Base-by-base conservation (phyloP, 2,329 filamentous ascomycete species). In the Xylariaceae sp. region DNA sequence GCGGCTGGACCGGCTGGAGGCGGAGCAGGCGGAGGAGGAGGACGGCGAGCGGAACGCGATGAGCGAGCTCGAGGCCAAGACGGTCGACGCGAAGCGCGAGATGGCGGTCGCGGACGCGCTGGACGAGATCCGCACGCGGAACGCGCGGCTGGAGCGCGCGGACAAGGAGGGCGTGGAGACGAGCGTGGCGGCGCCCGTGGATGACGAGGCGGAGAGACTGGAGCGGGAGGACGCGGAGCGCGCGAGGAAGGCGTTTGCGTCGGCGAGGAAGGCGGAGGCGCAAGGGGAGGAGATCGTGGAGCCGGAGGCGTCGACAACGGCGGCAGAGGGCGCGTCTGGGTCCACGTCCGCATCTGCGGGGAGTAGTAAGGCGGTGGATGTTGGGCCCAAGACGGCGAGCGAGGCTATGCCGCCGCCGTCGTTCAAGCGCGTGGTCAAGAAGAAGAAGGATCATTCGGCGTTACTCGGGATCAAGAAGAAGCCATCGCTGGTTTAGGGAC, bases 41-140 rank as follows among this genome's bases (percentile, higher is more conserved):
- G 69, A 82, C 50, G 78, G 83, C 44, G 89, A 95, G 64, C 76
- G 82, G 50, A 90, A 96, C 63, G 88, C 89, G 17, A 98, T 98
- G 94, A 86, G 86, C 43, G 90, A 96, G 61, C 68, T 98, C 35
- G 93, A 98, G 68, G 84, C 86, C 49, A 97, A 97, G 70, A 95
- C 91, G 41, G 70, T 86, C 17, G 93, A 98, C 63, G 90, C 90
- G 1, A 90, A 93, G 70, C 77, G 85, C 31, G 93, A 98, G 66
- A 98, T 98, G 90, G 88, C 87, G 15, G 88, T 96, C 34, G 93
- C 93, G 2, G 93, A 98, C 69, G 91, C 90, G 7, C 69, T 98
- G 41, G 93, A 98, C 64, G 90, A 96, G 67, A 96, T 98, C 43
- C 76, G 91, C 42, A 91, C 87, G 39, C 73, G 91, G 50, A 98